Evolutionary conservation across 352 stramenopile genomes (phyloP), one percentile per base, ranked within the genome.

Genomic region (Pythium sp.): DNA sequence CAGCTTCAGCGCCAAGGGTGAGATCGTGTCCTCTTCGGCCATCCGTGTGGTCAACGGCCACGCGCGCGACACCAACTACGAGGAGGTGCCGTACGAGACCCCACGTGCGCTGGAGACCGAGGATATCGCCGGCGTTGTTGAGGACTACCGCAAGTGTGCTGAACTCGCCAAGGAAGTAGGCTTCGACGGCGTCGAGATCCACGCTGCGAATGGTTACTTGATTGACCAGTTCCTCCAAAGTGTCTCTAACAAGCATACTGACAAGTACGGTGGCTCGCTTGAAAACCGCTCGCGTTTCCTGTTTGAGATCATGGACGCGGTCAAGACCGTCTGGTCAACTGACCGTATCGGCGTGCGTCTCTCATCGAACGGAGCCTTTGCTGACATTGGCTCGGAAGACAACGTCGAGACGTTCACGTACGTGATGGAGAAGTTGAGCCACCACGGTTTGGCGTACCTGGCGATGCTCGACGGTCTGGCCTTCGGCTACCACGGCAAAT

Each of bases 141-240:
- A 58, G 12, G 26, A 36, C 24, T 58, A 38, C 53, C 53, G 53
- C 24, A 58, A 36, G 53, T 76, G 70, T 1, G 90, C 92, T 0
- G 69, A 65, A 26, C 74, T 75, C 18, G 74, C 80, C 3, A 82
- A 86, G 49, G 62, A 86, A 18, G 87, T 88, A 12, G 91, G 91
- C 28, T 97, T 97, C 66, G 91, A 97, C 58, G 89, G 90, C 24
- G 76, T 97, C 20, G 87, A 97, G 62, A 67, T 97, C 36, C 91
- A 97, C 70, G 67, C 12, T 14, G 91, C 87, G 2, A 94, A 97
- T 67, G 91, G 90, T 14, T 97, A 97, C 65, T 71, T 97, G 34
- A 72, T 98, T 59, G 91, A 98, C 64, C 76, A 96, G 65, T 97
- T 97, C 72, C 62, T 98, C 18, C 79, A 93, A 58, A 76, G 74